phyloP scores from a whole-genome alignment of 2,329 filamentous ascomycete species.

The Sclerotinia sclerotiorum region DNA sequence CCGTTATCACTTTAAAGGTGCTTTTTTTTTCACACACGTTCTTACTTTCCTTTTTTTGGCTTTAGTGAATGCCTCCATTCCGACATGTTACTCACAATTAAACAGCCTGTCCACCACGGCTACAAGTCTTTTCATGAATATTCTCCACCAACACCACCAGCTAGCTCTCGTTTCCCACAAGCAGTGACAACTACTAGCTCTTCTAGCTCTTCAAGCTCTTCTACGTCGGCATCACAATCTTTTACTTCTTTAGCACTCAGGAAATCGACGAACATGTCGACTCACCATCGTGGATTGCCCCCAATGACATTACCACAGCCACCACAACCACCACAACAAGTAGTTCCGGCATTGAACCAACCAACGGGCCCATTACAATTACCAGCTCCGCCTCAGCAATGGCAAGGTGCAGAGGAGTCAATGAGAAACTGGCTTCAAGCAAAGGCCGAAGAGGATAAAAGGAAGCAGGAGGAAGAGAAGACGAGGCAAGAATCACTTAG shows the following conservation, averaged over 20 bases:
- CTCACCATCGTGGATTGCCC: constrained; percentile 67
- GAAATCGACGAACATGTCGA: constrained; percentile 61
- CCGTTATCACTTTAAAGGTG: constrained; percentile 35
- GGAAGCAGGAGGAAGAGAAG: constrained; percentile 73
- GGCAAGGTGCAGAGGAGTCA: constrained; percentile 66
- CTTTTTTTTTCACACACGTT: constrained; percentile 32
- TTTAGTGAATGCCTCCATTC: constrained; percentile 35
- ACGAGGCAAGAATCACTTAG: constrained; percentile 61
- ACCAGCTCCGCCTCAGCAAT: constrained; percentile 64
- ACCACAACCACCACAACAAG: constrained; percentile 30
- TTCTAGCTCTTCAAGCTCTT: constrained; percentile 33
- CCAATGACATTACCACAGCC: constrained; percentile 60
- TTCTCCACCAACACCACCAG: constrained; percentile 44
- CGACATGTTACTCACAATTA: constrained; percentile 53
- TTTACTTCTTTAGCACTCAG: constrained; percentile 39
- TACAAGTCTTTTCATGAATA: constrained; percentile 51
- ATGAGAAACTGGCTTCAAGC: constrained; percentile 71
- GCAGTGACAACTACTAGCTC: constrained; percentile 41
- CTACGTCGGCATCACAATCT: constrained; percentile 36
- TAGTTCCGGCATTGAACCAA: constrained; percentile 39
- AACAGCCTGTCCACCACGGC: constrained; percentile 49
- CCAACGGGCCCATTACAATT: constrained; percentile 50
- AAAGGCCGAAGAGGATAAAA: constrained; percentile 71
- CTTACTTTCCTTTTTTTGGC: constrained; percentile 37
- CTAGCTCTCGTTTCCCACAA: constrained; percentile 46